These are phyloP conservation scores for Umbelopsis sp. DNA, from an alignment of 192 early-diverging fungal genomes.

Conservation along the genomic window DNA sequence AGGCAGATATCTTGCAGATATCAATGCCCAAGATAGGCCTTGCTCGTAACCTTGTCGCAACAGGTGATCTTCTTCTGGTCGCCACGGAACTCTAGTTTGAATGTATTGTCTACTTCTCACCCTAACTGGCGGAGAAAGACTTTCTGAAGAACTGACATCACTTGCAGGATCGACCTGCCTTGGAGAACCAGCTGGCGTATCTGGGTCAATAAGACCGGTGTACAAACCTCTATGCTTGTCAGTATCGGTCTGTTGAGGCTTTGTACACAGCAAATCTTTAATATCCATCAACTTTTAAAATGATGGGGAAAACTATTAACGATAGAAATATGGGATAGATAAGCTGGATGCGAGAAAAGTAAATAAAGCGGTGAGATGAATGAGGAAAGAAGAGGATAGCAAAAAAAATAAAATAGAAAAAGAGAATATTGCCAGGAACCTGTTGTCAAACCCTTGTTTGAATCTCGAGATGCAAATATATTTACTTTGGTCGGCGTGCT, in stretches of 20 bases:
- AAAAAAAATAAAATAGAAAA: not conserved
- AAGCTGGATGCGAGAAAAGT: no score
- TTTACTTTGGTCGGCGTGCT: not conserved
- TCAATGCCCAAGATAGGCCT: slow-evolving; percentile 32
- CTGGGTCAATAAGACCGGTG: not conserved
- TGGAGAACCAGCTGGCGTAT: not conserved
- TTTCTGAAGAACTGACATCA: not conserved
- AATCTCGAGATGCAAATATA: not conserved
- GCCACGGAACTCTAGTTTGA: slow-evolving; percentile 34
- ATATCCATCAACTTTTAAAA: not conserved
- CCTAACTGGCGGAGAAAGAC: not conserved
- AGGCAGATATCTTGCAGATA: slow-evolving; percentile 32
- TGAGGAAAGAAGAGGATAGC: not conserved
- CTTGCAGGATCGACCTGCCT: not conserved
- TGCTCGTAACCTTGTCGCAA: slow-evolving; percentile 31
- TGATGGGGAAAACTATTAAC: not conserved
- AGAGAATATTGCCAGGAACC: not conserved
- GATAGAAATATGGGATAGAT: not conserved
- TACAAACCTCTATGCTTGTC: not conserved
- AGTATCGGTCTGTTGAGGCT: not conserved
- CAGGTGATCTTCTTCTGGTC: slow-evolving; percentile 26
- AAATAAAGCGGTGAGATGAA: no score
- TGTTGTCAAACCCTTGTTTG: not conserved
- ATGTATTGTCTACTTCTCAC: not conserved
- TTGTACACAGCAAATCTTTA: slow-evolving; percentile 5